Conservation (phyloP, 2,329 filamentous ascomycete species). For the Eutypa lata region DNA sequence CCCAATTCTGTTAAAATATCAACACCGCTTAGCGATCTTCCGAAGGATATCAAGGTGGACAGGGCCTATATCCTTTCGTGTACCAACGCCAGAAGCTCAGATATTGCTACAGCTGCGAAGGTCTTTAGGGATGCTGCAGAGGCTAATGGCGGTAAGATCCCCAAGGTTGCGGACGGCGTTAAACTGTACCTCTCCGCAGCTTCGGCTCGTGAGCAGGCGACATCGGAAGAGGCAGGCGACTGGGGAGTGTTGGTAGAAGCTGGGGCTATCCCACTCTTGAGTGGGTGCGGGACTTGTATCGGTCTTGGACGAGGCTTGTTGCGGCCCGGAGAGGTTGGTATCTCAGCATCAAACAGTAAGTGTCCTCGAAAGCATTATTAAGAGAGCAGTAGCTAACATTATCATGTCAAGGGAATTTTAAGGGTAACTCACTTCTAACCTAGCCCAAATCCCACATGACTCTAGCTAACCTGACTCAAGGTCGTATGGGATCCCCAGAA, state of each 20-base stretch:
- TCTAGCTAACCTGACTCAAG: too few species aligned
- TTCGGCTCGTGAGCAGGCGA: slow-evolving; percentile 71
- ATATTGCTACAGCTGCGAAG: slow-evolving; percentile 75
- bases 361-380: slow-evolving; percentile 59
- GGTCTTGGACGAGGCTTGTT: slow-evolving; percentile 75
- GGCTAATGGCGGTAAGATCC: slow-evolving; percentile 59
- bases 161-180: slow-evolving; percentile 73
- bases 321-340: slow-evolving; percentile 81
- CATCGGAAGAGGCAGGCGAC: slow-evolving; percentile 76
- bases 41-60: slow-evolving; percentile 72
- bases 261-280: slow-evolving; percentile 68
- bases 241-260: slow-evolving; percentile 82
- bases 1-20: slow-evolving; percentile 90
- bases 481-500: slow-evolving; percentile 77
- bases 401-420: too few species aligned
- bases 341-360: slow-evolving; percentile 81
- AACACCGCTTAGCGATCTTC: slow-evolving; percentile 70
- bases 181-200: slow-evolving; percentile 89
- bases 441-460: too few species aligned
- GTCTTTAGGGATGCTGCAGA: slow-evolving; percentile 85
- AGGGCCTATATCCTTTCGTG: slow-evolving; percentile 88
- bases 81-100: slow-evolving; percentile 80
- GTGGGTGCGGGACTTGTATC: slow-evolving; percentile 83
- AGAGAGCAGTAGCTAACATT: too few species aligned
- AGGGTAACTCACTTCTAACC: too few species aligned